phyloP scores from a whole-genome alignment of 495 filamentous ascomycete genomes.

The Aspergillus carlsbadensis region DNA sequence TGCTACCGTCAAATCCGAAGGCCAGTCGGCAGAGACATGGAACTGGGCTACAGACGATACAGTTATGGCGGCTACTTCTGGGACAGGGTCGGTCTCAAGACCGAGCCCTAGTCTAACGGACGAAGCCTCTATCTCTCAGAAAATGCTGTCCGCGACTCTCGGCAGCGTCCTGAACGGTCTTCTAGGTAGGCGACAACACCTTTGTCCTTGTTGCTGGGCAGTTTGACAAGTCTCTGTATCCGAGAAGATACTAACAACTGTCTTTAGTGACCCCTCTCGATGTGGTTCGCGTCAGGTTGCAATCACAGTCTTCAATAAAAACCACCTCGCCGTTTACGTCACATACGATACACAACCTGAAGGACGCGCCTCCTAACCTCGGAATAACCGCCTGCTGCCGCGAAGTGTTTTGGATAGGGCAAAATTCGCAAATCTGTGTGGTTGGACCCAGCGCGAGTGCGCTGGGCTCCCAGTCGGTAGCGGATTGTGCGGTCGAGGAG shows the following conservation, averaged over 20 bases:
- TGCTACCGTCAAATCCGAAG: constrained; percentile 12
- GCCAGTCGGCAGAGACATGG: constrained; percentile 34
- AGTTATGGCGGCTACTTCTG: constrained; percentile 37
- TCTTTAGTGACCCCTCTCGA: constrained; percentile 86
- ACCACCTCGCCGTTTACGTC: constrained; percentile 42
- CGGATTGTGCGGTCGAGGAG: constrained; percentile 86
- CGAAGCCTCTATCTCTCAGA: constrained; percentile 76
- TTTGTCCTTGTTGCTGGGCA: not conserved
- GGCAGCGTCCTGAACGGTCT: constrained; percentile 89
- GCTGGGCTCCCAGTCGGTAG: constrained; percentile 32
- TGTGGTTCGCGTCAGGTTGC: constrained; percentile 91
- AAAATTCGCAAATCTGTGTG: constrained; percentile 79
- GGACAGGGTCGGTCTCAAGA: constrained; percentile 24
- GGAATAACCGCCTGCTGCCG: constrained; percentile 95
- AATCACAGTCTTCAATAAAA: constrained; percentile 67
- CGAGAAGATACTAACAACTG: constrained; percentile 14
- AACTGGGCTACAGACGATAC: constrained; percentile 29
- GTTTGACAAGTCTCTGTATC: not conserved
- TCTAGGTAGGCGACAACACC: constrained; percentile 60
- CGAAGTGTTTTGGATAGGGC: constrained; percentile 95
- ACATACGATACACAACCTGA: constrained; percentile 56
- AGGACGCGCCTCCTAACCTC: constrained; percentile 68
- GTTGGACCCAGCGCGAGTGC: constrained; percentile 47
- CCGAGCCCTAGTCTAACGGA: constrained; percentile 19
- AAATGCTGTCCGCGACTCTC: constrained; percentile 90